Evolutionary conservation across 768 basidiomycete genomes (phyloP).

Genomic region (Mycena vitilis): DNA sequence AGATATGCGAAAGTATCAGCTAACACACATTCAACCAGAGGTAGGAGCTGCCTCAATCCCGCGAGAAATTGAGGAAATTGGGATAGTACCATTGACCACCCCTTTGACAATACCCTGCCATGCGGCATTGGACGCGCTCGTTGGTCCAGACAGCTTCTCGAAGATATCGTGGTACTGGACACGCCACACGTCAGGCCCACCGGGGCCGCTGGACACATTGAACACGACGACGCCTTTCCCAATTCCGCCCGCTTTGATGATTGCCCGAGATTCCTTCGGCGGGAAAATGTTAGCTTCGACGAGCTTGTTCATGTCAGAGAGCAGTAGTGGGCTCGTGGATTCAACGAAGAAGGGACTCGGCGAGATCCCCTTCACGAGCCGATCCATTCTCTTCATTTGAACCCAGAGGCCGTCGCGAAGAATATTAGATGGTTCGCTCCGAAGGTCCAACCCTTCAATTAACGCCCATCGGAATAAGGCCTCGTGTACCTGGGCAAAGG

Average conservation of each 20-base stretch:
- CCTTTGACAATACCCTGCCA: constrained; percentile 11
- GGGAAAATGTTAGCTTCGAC: too few relatives aligned
- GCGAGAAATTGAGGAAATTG: constrained; percentile 7
- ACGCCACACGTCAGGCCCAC: not conserved
- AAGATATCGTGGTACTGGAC: constrained; percentile 10
- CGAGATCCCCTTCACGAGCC: constrained; percentile 13
- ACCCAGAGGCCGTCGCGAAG: not conserved
- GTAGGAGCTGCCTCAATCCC: not conserved
- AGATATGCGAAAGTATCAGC: too few relatives aligned
- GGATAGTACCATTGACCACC: constrained; percentile 11
- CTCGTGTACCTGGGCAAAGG: not conserved
- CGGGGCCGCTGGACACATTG: not conserved
- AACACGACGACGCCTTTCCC: constrained; percentile 15
- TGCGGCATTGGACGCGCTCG: not conserved
- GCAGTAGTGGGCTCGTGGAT: not conserved
- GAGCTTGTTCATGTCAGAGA: not conserved
- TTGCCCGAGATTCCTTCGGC: not conserved
- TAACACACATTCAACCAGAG: too few relatives aligned
- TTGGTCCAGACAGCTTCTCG: not conserved
- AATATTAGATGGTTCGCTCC: constrained; percentile 12
- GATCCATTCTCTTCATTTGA: not conserved
- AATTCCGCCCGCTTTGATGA: constrained; percentile 5
- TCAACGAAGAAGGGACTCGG: constrained; percentile 19
- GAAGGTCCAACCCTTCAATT: constrained; percentile 14
- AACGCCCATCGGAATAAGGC: constrained; percentile 20